phyloP scores from a whole-genome alignment of 2,329 filamentous ascomycete genomes.

The Pseudonectria buxi region DNA sequence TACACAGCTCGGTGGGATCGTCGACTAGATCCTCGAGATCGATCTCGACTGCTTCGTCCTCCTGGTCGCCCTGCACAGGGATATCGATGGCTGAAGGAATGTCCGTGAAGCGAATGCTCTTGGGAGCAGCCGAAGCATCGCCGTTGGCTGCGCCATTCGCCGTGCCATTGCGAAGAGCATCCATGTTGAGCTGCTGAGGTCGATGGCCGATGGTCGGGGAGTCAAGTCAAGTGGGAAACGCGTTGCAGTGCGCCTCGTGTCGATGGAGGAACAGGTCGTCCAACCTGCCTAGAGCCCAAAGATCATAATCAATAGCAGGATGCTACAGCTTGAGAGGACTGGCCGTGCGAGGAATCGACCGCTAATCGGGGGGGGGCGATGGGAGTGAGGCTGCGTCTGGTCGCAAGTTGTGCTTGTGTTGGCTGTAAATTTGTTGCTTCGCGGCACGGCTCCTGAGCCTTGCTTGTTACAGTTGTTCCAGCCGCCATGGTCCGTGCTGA shows the following conservation, averaged over 20 bases:
- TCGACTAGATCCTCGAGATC: slow-evolving; percentile 86
- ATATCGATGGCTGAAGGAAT: slow-evolving; percentile 61
- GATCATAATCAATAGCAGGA: slow-evolving; percentile 20
- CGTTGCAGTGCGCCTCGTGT: slow-evolving; percentile 28
- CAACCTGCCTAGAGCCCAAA: slow-evolving; percentile 15
- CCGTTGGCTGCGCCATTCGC: slow-evolving; percentile 38
- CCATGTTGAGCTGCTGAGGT: slow-evolving; percentile 27
- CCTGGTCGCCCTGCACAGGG: slow-evolving; percentile 56
- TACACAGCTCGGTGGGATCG: slow-evolving; percentile 91
- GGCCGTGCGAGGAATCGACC: background rate
- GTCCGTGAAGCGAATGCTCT: slow-evolving; percentile 55
- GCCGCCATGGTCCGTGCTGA: too few relatives aligned
- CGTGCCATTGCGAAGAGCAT: slow-evolving; percentile 36
- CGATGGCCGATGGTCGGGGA: slow-evolving; percentile 6
- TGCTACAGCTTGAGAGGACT: background rate
- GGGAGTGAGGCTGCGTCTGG: background rate
- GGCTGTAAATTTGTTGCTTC: slow-evolving; percentile 18
- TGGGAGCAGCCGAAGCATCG: slow-evolving; percentile 27
- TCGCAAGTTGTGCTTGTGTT: slow-evolving; percentile 8
- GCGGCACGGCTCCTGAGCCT: slow-evolving; percentile 9
- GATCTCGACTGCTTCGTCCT: slow-evolving; percentile 79
- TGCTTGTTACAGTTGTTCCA: background rate
- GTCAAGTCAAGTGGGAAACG: slow-evolving; percentile 18
- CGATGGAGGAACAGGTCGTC: slow-evolving; percentile 24
- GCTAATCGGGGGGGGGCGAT: slow-evolving; percentile 4